Percentiles rank a stretch among this genome's conserved stretches.
Conservation (phyloP, 2,329 filamentous ascomycete genomes). For the Penicillium freii region DNA sequence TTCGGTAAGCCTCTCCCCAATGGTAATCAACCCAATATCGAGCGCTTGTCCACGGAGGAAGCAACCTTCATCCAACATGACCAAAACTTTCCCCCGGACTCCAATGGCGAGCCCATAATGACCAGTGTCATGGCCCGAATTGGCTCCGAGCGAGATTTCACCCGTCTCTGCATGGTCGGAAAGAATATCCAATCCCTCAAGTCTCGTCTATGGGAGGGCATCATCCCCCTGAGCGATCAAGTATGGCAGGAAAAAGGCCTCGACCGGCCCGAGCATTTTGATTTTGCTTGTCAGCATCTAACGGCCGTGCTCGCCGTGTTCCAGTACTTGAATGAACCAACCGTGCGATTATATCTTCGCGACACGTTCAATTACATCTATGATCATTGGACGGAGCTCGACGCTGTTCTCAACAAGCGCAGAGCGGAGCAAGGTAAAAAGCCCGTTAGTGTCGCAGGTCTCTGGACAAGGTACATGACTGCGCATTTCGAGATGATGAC, state of each 20-base stretch:
- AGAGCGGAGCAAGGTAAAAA: constrained; percentile 5
- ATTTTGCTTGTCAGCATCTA: constrained; percentile 25
- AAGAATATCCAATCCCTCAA: constrained; percentile 29
- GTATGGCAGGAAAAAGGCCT: constrained; percentile 25
- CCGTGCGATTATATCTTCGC: constrained; percentile 15
- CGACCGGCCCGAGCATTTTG: constrained; percentile 18
- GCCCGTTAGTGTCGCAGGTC: constrained; percentile 13
- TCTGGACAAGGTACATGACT: constrained; percentile 25
- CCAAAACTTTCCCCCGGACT: not conserved
- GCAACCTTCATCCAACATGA: not conserved
- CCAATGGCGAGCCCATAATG: constrained; percentile 5
- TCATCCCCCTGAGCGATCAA: constrained; percentile 26
- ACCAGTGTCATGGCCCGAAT: constrained; percentile 12
- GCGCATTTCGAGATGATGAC: constrained; percentile 26
- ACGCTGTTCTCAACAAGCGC: constrained; percentile 17
- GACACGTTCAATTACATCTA: constrained; percentile 27
- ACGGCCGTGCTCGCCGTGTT: constrained; percentile 23
- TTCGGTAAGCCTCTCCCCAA: constrained; percentile 14
- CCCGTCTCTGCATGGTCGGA: constrained; percentile 19
- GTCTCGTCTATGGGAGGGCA: constrained; percentile 26
- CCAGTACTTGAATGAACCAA: constrained; percentile 24
- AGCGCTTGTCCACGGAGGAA: constrained; percentile 11
- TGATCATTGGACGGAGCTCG: constrained; percentile 16
- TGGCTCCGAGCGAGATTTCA: constrained; percentile 11
- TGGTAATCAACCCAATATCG: constrained; percentile 13